Evolutionary conservation across 768 basidiomycete species (phyloP).

Genomic region (Tylopilus balloui): DNA sequence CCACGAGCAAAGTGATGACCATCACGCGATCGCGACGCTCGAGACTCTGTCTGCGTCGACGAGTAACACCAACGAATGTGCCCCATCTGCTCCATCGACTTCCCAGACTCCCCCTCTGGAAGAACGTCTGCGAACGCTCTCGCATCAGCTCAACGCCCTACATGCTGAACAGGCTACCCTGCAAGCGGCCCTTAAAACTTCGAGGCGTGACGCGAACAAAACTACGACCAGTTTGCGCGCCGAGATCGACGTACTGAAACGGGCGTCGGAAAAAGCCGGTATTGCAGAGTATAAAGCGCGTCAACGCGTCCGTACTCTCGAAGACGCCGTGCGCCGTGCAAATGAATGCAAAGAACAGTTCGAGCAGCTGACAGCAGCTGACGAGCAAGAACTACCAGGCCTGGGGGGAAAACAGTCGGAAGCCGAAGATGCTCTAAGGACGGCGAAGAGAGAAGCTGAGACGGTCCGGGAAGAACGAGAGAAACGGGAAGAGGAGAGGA

Average conservation of each 20-base stretch:
- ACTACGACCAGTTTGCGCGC: conserved; percentile 74
- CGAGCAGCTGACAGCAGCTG: conserved; percentile 35
- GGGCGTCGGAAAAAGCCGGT: conserved; percentile 75
- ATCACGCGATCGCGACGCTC: conserved; percentile 1
- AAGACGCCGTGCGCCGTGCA: conserved; percentile 83
- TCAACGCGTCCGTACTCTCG: conserved; percentile 83
- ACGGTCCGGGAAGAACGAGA: conserved; percentile 42
- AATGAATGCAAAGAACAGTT: conserved; percentile 49
- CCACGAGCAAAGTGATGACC: conserved; percentile 21
- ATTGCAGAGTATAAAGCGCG: conserved; percentile 73
- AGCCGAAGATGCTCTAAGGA: conserved; percentile 37
- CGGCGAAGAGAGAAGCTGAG: conserved; percentile 43
- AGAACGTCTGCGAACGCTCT: conserved; percentile 62
- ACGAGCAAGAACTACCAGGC: conserved; percentile 39
- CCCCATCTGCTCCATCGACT: conserved; percentile 24
- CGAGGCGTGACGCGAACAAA: conserved; percentile 79
- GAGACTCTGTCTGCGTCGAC: conserved; percentile 28
- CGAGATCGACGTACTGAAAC: conserved; percentile 81
- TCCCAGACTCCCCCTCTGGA: conserved; percentile 46
- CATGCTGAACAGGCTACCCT: conserved; percentile 67
- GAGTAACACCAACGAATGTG: conserved; percentile 15
- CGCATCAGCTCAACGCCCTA: conserved; percentile 59
- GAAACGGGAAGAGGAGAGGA: conserved; percentile 45
- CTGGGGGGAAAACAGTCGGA: conserved; percentile 40
- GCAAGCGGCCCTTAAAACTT: conserved; percentile 64